These are phyloP conservation scores for Trichoderma aggressivum DNA, from an alignment of 2,329 filamentous ascomycete species.

Conservation along the genomic window DNA sequence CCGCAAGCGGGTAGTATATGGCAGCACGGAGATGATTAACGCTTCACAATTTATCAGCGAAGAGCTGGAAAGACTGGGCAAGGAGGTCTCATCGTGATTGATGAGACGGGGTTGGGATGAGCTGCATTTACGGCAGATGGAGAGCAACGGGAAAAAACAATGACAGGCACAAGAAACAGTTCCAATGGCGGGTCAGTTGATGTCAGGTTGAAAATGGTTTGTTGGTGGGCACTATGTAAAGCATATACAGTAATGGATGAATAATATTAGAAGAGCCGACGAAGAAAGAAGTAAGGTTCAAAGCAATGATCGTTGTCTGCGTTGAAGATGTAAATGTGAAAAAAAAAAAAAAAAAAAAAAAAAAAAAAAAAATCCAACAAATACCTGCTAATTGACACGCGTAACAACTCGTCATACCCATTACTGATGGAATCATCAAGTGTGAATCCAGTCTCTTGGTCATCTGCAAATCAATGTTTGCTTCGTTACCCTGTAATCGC, in stretches of 20 bases:
- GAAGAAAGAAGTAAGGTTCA: neutral
- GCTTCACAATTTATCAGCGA: constrained; percentile 63
- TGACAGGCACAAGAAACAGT: neutral
- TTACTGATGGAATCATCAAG: neutral
- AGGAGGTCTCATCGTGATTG: constrained; percentile 46
- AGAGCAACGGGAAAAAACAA: neutral
- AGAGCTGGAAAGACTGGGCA: constrained; percentile 61
- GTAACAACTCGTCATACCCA: neutral
- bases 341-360: too few species aligned
- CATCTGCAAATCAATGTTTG: neutral
- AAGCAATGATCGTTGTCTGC: neutral
- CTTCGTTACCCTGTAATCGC: neutral
- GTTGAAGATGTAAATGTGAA: neutral
- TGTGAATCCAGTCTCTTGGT: neutral
- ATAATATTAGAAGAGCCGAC: neutral
- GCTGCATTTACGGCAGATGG: neutral
- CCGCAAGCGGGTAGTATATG: constrained; percentile 84
- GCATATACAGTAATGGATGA: neutral
- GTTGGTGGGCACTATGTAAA: neutral
- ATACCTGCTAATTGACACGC: neutral
- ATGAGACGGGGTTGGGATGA: neutral
- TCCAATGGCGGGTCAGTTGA: neutral
- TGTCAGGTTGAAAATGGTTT: neutral
- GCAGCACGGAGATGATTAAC: constrained; percentile 79
- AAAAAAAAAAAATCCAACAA: too few species aligned